A percentile compares a stretch with the other conserved stretches of the same genome.
phyloP scores from a whole-genome alignment of 2,329 filamentous ascomycete species.

The Monosporascus sp. region DNA sequence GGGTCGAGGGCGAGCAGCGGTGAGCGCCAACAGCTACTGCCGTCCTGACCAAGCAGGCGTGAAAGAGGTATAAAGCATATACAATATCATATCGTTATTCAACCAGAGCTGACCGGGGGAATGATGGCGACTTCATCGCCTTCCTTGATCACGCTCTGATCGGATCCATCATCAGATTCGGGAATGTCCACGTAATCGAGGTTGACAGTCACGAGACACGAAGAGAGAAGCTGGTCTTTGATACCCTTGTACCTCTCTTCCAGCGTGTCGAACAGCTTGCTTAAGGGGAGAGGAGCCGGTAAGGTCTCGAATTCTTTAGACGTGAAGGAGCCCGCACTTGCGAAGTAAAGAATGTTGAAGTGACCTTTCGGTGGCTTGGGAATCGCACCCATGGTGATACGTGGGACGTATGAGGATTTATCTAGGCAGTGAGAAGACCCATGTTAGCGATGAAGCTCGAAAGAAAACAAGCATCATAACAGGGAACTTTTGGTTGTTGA shows the following conservation, averaged over 20 bases:
- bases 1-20: background rate
- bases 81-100: conserved; percentile 18
- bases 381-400: conserved; percentile 28
- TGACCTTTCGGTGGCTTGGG: conserved; percentile 53
- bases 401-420: background rate
- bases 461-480: conserved; percentile 1
- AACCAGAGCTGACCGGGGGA: conserved; percentile 82
- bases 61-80: background rate
- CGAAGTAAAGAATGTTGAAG: conserved; percentile 81
- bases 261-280: conserved; percentile 59
- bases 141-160: conserved; percentile 52
- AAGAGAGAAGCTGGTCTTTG: conserved; percentile 59
- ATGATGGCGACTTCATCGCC: conserved; percentile 86
- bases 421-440: background rate
- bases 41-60: conserved; percentile 1
- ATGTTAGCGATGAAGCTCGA: background rate
- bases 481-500: conserved; percentile 22
- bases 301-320: conserved; percentile 61
- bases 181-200: conserved; percentile 72
- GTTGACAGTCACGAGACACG: conserved; percentile 74
- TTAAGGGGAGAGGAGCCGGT: conserved; percentile 59
- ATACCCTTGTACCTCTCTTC: conserved; percentile 69
- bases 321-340: conserved; percentile 66
- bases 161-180: conserved; percentile 34
- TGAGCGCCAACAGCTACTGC: conserved; percentile 15